Percentiles rank a stretch among this genome's conserved stretches.
phyloP scores from a whole-genome alignment of 2,329 filamentous ascomycete species.

The Calonectria pauciramosa region DNA sequence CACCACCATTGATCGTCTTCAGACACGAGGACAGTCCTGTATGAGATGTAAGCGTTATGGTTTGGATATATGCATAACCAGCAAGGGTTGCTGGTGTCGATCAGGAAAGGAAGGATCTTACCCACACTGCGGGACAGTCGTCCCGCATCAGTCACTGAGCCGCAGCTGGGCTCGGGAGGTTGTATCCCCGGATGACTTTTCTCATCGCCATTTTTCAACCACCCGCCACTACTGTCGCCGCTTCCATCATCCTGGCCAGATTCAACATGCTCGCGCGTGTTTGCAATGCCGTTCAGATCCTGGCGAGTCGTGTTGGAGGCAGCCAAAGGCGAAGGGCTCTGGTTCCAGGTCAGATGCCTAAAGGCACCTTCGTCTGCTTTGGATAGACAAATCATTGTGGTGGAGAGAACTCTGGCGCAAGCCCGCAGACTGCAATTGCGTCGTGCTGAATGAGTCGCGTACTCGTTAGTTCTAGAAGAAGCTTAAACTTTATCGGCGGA shows the following conservation, averaged over 20 bases:
- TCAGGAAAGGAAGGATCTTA: constrained; percentile 31
- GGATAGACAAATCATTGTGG: constrained; percentile 67
- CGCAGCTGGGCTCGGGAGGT: constrained; percentile 33
- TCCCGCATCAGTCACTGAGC: constrained; percentile 44
- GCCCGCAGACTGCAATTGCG: background rate
- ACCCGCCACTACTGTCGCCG: constrained; percentile 40
- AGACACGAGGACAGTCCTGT: constrained; percentile 50
- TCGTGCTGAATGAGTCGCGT: constrained; percentile 19
- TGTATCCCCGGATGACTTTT: constrained; percentile 41
- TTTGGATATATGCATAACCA: constrained; percentile 12
- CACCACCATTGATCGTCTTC: constrained; percentile 54
- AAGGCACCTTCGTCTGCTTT: constrained; percentile 65
- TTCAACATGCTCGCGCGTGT: constrained; percentile 60
- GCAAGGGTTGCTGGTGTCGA: constrained; percentile 4
- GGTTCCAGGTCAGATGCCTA: constrained; percentile 65
- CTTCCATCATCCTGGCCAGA: constrained; percentile 51
- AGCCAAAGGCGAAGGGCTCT: constrained; percentile 64
- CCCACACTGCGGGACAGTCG: constrained; percentile 46
- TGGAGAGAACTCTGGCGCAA: background rate
- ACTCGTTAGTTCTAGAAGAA: background rate
- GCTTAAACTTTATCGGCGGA: background rate
- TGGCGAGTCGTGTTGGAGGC: constrained; percentile 65
- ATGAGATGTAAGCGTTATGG: constrained; percentile 13
- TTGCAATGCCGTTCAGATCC: constrained; percentile 69
- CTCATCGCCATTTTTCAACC: constrained; percentile 42